Conservation (phyloP, 768 basidiomycete species). For the Hebeloma cylindrosporum region DNA sequence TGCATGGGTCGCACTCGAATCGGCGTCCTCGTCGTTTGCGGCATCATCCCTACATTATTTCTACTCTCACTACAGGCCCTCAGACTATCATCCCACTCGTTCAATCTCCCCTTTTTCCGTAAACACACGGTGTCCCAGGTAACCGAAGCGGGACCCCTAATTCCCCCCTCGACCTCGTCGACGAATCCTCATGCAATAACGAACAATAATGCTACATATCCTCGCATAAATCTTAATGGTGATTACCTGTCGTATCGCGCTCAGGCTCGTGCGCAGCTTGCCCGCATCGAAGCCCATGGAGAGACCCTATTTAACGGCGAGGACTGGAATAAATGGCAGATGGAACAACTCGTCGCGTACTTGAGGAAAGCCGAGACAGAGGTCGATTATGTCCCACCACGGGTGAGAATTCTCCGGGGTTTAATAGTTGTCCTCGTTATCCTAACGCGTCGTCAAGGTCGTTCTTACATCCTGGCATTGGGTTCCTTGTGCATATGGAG, state of each 20-base stretch:
- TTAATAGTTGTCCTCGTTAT: background rate
- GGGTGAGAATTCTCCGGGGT: background rate
- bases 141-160: background rate
- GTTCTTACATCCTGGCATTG: slow-evolving; percentile 16
- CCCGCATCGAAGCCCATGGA: slow-evolving; percentile 2
- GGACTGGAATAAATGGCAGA: slow-evolving; percentile 6
- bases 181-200: slow-evolving; percentile 2
- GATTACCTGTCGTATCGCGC: background rate
- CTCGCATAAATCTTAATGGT: slow-evolving; percentile 2
- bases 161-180: background rate
- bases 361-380: slow-evolving; percentile 7
- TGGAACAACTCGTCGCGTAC: slow-evolving; percentile 6
- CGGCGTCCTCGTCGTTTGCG: slow-evolving; percentile 1
- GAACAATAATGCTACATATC: slow-evolving; percentile 15
- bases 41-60: slow-evolving; percentile 4
- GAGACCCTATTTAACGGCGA: slow-evolving; percentile 6
- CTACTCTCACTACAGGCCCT: background rate
- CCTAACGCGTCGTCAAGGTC: slow-evolving; percentile 3
- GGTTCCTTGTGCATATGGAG: slow-evolving; percentile 14
- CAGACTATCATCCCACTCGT: background rate
- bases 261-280: slow-evolving; percentile 5
- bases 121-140: background rate
- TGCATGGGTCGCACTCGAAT: slow-evolving; percentile 2
- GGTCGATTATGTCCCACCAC: slow-evolving; percentile 9
- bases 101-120: slow-evolving; percentile 2